Evolutionary conservation across 1,139 yeast species (phyloP).

Genomic region (Pneumocystis wakefieldiae): DNA sequence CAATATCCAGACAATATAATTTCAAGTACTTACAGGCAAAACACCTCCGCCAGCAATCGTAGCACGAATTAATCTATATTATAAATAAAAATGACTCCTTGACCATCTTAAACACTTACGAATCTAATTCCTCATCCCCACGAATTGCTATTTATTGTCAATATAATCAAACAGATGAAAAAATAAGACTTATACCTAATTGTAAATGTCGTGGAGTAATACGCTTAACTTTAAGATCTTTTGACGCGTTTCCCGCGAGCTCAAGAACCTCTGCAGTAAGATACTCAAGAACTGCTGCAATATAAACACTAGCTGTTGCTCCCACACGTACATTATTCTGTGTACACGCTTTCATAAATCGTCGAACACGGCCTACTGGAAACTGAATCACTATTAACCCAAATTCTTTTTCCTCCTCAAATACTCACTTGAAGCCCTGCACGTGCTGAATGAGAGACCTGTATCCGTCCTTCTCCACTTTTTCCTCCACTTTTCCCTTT

Average conservation of each 20-base stretch:
- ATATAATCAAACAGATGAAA: not conserved
- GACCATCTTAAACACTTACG: constrained; percentile 1
- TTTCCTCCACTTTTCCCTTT: constrained; percentile 70
- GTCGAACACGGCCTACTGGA: constrained; percentile 97
- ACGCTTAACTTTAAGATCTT: constrained; percentile 95
- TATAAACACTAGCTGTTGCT: constrained; percentile 64
- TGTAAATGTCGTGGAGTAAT: constrained; percentile 98
- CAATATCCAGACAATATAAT: constrained; percentile 57
- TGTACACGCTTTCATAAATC: constrained; percentile 82
- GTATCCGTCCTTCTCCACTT: constrained; percentile 47
- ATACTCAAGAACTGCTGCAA: constrained; percentile 93
- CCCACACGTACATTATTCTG: constrained; percentile 93
- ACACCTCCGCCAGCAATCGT: constrained; percentile 99
- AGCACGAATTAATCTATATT: constrained; percentile 52
- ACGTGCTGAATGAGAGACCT: constrained; percentile 74
- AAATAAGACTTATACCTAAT: constrained; percentile 26
- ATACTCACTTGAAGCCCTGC: constrained; percentile 60
- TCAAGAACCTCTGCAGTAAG: constrained; percentile 96
- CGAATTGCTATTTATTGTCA: constrained; percentile 48
- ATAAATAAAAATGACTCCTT: no score
- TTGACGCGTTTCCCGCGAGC: constrained; percentile 98
- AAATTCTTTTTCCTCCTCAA: not conserved
- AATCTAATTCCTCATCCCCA: constrained; percentile 95
- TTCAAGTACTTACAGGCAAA: constrained; percentile 37
- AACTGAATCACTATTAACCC: constrained; percentile 25